Conservation (phyloP, 2,329 filamentous ascomycete genomes). For the Phaeosphaeriaceae sp. region DNA sequence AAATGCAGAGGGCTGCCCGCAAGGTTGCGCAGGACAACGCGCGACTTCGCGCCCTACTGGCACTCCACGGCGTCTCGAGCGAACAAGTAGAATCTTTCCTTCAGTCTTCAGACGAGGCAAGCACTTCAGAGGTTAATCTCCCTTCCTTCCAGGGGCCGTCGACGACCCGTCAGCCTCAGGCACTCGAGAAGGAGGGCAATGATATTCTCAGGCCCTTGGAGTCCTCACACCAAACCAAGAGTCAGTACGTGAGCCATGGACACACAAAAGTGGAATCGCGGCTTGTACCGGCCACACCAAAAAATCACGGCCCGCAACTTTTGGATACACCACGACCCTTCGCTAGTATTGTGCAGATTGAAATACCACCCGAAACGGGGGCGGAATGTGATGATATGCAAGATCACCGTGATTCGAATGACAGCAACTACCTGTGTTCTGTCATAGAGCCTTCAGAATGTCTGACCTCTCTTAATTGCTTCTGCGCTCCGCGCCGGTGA, state of each 20-base stretch:
- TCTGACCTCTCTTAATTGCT: conserved; percentile 25
- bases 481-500: conserved; percentile 21
- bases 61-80: conserved; percentile 25
- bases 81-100: conserved; percentile 30
- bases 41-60: conserved; percentile 64
- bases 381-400: not conserved
- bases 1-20: conserved; percentile 72
- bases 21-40: conserved; percentile 72
- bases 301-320: not conserved
- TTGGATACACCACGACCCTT: conserved; percentile 3
- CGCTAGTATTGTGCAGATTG: not conserved
- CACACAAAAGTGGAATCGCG: not conserved
- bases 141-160: not conserved
- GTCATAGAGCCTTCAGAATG: conserved; percentile 17
- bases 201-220: not conserved
- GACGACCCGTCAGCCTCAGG: not conserved
- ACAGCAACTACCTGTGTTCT: conserved; percentile 1
- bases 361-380: not conserved
- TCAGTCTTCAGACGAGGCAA: conserved; percentile 13
- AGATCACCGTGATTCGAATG: not conserved
- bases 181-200: not conserved
- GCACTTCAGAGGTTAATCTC: not conserved
- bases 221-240: not conserved
- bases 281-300: not conserved
- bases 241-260: not conserved